Percentiles rank a stretch among this genome's conserved stretches.
Evolutionary conservation across 83 land plant genomes (phyloP).

Genomic region (Picea engelmannii): DNA sequence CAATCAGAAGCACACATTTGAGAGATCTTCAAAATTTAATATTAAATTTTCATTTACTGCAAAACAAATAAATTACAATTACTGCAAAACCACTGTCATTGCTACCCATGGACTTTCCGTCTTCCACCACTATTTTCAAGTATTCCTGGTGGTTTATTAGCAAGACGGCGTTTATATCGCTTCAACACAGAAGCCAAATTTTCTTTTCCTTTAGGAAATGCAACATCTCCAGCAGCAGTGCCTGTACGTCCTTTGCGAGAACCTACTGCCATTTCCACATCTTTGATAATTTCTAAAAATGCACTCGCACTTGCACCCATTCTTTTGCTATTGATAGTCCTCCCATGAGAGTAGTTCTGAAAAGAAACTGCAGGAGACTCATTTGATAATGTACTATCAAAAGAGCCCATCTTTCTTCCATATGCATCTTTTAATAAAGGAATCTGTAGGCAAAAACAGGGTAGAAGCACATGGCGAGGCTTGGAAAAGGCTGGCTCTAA

Average conservation of each 20-base stretch:
- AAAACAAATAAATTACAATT: constrained; percentile 14
- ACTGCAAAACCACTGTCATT: constrained; percentile 8
- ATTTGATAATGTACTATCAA: constrained; percentile 17
- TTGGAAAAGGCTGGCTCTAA: constrained; percentile 83
- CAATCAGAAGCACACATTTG: constrained; percentile 9
- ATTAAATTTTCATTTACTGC: constrained; percentile 7
- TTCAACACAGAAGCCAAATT: constrained; percentile 94
- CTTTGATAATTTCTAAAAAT: constrained; percentile 80
- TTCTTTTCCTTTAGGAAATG: constrained; percentile 97
- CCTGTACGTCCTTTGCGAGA: constrained; percentile 88
- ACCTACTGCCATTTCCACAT: constrained; percentile 83
- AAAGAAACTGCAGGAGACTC: constrained; percentile 28
- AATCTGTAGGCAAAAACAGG: constrained; percentile 72
- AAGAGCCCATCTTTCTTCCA: constrained; percentile 38
- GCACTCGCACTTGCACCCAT: constrained; percentile 62
- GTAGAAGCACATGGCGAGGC: constrained; percentile 55
- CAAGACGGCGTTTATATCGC: constrained; percentile 85
- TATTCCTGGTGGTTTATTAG: constrained; percentile 54
- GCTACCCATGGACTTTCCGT: constrained; percentile 20
- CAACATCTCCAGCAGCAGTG: constrained; percentile 98
- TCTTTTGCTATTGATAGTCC: constrained; percentile 40
- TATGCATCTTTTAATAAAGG: constrained; percentile 24
- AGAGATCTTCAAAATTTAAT: constrained; percentile 7
- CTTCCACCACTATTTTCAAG: constrained; percentile 18
- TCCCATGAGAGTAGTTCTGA: constrained; percentile 25